Base-by-base conservation (phyloP, 192 early-diverging fungal species). In the Polychytrium aggregatum region DNA sequence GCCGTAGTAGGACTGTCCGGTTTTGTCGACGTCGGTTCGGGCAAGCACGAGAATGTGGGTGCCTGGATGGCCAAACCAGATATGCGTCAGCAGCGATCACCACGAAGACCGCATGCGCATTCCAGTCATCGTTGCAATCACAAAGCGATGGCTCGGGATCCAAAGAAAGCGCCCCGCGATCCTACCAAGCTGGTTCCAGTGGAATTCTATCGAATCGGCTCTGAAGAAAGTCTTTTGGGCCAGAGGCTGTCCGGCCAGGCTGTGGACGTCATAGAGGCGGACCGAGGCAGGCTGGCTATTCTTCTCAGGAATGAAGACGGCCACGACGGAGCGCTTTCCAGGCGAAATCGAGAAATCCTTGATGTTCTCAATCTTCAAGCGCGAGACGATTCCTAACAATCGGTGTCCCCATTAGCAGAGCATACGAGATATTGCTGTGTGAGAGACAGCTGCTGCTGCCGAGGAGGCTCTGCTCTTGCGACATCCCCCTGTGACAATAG, bases 1-100 rank as follows among this genome's bases (percentile, higher is more conserved):
- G 52, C 96, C 96, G 60, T 98, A 98, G 75, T 98, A 98, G 25
- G 85, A 88, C 57, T 87, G 82, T 49, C 88, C 88, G 16, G 92
- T 87, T 60, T 82, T 90, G 64, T 97, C 93, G 33, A 96, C 85
- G 30, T 98, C 96, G 28, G 96, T 95, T 24, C 85, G 84, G 5
- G 93, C 88, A 61, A 92, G 78, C 27, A 95, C 84, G 46, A 97
- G 73, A 25, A 97, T 62, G 57, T 81, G 82, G 37, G 88, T 90
- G 26, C 87, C n/a, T n/a, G n/a, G n/a, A n/a, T n/a, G n/a, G n/a
- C n/a, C n/a, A n/a, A n/a, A n/a, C n/a, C n/a, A n/a, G n/a, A n/a
- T n/a, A n/a, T n/a, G n/a, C n/a, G n/a, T n/a, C n/a, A n/a, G n/a
- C n/a, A n/a, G n/a, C n/a, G n/a, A n/a, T n/a, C n/a, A n/a, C n/a